phyloP scores from a whole-genome alignment of 495 filamentous ascomycete genomes.

The Xylaria intraflava region DNA sequence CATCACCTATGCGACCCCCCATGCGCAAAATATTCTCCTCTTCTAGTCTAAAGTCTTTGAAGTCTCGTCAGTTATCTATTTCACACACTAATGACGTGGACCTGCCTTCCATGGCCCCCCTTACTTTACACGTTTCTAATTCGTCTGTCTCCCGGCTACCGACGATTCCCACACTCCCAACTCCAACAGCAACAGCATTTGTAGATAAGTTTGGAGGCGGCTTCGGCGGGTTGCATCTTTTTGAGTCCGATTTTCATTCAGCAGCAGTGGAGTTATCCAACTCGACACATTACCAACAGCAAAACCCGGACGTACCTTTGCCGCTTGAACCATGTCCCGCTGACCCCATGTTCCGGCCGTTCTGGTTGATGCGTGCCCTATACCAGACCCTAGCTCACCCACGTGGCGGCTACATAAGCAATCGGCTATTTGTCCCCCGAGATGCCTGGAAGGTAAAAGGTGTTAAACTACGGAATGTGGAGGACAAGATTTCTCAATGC shows the following conservation, averaged over 20 bases:
- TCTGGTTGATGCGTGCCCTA: slow-evolving; percentile 91
- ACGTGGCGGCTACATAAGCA: slow-evolving; percentile 85
- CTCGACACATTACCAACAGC: slow-evolving; percentile 29
- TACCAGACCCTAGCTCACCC: slow-evolving; percentile 91
- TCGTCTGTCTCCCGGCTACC: slow-evolving; percentile 38
- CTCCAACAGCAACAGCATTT: slow-evolving; percentile 56
- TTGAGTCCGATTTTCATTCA: slow-evolving; percentile 77
- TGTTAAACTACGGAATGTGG: slow-evolving; percentile 80
- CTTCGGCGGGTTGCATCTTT: slow-evolving; percentile 68
- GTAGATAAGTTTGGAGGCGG: slow-evolving; percentile 45
- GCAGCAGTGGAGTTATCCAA: slow-evolving; percentile 63
- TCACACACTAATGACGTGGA: slow-evolving; percentile 66
- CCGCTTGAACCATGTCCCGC: slow-evolving; percentile 88
- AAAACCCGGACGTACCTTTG: slow-evolving; percentile 48
- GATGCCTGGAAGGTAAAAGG: slow-evolving; percentile 93
- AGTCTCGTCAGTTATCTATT: slow-evolving; percentile 67
- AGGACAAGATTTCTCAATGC: slow-evolving; percentile 93
- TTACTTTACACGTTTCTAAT: slow-evolving; percentile 56
- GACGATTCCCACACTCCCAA: slow-evolving; percentile 60
- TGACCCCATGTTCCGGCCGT: slow-evolving; percentile 78
- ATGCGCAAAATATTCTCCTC: slow-evolving; percentile 77
- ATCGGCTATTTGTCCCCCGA: slow-evolving; percentile 80
- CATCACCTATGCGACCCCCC: slow-evolving; percentile 36
- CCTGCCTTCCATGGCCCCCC: slow-evolving; percentile 65
- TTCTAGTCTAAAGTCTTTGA: slow-evolving; percentile 63